Base-by-base conservation (phyloP, 2,329 filamentous ascomycete genomes). In the Ceratocystis cubensis region DNA sequence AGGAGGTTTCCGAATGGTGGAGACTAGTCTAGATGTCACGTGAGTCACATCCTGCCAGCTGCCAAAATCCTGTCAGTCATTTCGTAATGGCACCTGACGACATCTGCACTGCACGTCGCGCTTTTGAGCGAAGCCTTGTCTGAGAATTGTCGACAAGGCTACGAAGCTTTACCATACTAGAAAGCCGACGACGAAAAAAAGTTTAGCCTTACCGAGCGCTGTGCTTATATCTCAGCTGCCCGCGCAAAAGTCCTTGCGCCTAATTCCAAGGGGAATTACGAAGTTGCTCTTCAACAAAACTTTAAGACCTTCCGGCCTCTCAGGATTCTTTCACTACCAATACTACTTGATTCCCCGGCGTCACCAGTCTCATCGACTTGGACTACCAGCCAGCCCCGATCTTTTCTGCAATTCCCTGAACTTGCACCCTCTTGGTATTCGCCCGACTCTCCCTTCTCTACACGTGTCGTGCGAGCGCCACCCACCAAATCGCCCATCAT, bases 401-500 rank as follows among this genome's bases (percentile, higher is more conserved):
- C 22, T 15, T 53, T 10, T 25, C 20, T 25, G 10, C 22, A 22
- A 28, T 22, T 53, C 15, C 10, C 48, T 15, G 22, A 22, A 22
- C 25, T n/a, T 30, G 25, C 28, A 10, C n/a, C 13, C 2, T n/a
- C 28, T 30, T 8, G 15, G n/a, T 4, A 59, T 10, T 4, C 28
- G 8, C 61, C 61, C 2, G 30, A 1, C 41, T 3, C 13, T n/a
- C 20, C 13, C 5, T 20, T 4, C 30, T 63, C 61, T 41, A 15
- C 56, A 37, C 17, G 28, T 59, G 15, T n/a, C 28, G 56, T 59
- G 28, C 15, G 15, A 59, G 10, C 56, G 28, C 7, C 15, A 59
- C 37, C 28, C 56, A 59, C 48, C 7, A 28, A n/a, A 37, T 62
- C 67, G 63, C 62, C 67, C 76, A 79, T 75, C 73, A 87, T 87